Evolutionary conservation across 1,139 yeast species (phyloP).

Genomic region (Chernovozyma aurita): DNA sequence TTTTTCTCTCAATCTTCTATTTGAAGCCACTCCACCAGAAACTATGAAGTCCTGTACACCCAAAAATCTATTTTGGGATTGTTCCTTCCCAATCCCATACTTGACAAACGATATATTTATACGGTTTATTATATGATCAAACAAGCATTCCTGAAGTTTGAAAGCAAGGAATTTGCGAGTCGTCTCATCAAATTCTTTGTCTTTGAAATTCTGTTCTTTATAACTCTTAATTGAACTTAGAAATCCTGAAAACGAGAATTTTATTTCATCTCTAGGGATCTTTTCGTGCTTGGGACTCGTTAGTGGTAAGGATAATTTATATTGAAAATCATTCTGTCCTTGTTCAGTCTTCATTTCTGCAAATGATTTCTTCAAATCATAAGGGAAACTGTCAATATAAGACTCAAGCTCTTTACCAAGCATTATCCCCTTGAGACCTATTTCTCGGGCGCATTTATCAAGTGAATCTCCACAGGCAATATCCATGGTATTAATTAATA

Average conservation of each 20-base stretch:
- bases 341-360: conserved; percentile 15
- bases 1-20: conserved; percentile 50
- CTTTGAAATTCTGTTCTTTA: conserved; percentile 16
- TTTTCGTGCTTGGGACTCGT: conserved; percentile 26
- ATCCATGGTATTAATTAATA: conserved; percentile 73
- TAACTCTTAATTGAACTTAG: conserved; percentile 49
- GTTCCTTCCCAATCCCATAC: conserved; percentile 23
- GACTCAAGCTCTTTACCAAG: conserved; percentile 78
- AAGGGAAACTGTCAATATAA: conserved; percentile 38
- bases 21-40: conserved; percentile 95
- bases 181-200: conserved; percentile 9
- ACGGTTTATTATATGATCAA: conserved; percentile 67
- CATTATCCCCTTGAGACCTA: conserved; percentile 79
- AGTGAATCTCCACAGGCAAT: conserved; percentile 92
- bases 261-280: conserved; percentile 22
- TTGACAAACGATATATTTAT: conserved; percentile 47
- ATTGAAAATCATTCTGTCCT: conserved; percentile 23
- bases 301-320: conserved; percentile 30
- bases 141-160: conserved; percentile 60
- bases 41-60: conserved; percentile 61
- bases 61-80: conserved; percentile 25
- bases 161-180: conserved; percentile 47
- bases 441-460: conserved; percentile 86
- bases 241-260: conserved; percentile 80
- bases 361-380: conserved; percentile 17